Base-by-base conservation (phyloP, 179 eudicot genomes). In the Silene coronaria region DNA sequence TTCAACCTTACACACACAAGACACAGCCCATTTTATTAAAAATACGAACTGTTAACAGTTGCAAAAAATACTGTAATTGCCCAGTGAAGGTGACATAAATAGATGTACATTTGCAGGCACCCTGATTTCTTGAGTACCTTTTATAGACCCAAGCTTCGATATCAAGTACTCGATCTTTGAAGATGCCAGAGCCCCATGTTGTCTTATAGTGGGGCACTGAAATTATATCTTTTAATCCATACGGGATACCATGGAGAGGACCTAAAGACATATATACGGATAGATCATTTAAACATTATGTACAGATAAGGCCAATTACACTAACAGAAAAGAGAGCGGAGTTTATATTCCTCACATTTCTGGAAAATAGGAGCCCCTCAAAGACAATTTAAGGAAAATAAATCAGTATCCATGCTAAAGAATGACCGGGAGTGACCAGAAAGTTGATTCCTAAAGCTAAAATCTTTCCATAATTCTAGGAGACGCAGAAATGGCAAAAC, bases 171-270 rank as follows among this genome's bases (percentile, higher is more conserved):
- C 90, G 98, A 86, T 92, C 78, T 86, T 87, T 92, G 77, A 87
- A 94, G 73, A 86, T 76, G 70, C 42, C 77, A 42, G 94, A 94
- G 24, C 97, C 98, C 97, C 97, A 92, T 2, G 98, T 92, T 46
- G 98, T 94, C 79, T 81, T 91, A 85, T 92, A 94, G 21, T 78
- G 67, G 17, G 97, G 97, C 19, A 94, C 97, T 36, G 97, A 82
- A 72, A 92, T 86, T 67, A 90, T 94, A 68, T 94, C 97, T 85
- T 94, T 94, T 79, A 94, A 79, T 38, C 97, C 97, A 60, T 90
- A 93, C 19, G 98, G 98, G 73, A 93, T 93, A 32, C 98, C 97
- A 77, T 94, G 97, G 38, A 92, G 93, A 55, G 97, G 96, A 63
- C 98, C 98, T 94, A 30, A 55, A 57, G 34, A 67, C 12, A 63